A percentile compares a stretch with the other conserved stretches of the same genome.
phyloP scores from a whole-genome alignment of 1,284 basidiomycete genomes.

The Chalciporus sp. region DNA sequence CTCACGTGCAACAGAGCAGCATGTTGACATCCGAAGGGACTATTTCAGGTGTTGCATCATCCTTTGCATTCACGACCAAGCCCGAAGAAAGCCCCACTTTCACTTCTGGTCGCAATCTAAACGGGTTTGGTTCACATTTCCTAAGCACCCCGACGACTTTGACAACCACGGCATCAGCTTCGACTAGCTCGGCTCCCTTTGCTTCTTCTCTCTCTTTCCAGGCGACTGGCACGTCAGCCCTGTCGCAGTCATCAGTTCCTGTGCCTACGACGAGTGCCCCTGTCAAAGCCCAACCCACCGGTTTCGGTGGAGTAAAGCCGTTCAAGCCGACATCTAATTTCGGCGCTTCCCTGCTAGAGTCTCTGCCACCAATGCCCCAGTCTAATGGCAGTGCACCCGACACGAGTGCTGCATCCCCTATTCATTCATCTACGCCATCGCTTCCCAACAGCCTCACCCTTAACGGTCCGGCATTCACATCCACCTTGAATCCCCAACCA shows the following conservation, averaged over 20 bases:
- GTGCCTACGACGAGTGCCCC: slow-evolving; percentile 26
- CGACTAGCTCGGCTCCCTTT: slow-evolving; percentile 53
- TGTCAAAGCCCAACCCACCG: slow-evolving; percentile 78
- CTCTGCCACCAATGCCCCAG: slow-evolving; percentile 72
- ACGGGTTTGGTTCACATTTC: slow-evolving; percentile 16
- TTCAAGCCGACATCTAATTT: slow-evolving; percentile 94
- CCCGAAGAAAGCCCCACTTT: slow-evolving; percentile 27
- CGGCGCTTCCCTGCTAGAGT: slow-evolving; percentile 79
- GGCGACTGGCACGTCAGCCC: slow-evolving; percentile 47
- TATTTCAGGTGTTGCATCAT: slow-evolving; percentile 71
- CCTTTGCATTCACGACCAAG: slow-evolving; percentile 54
- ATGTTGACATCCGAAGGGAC: slow-evolving; percentile 39
- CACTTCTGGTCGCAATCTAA: slow-evolving; percentile 6
- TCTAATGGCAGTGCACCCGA: slow-evolving; percentile 55
- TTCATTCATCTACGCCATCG: slow-evolving; percentile 19
- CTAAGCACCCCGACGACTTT: slow-evolving; percentile 41
- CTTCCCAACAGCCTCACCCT: slow-evolving; percentile 15
- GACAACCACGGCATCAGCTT: slow-evolving; percentile 41
- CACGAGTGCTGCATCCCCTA: slow-evolving; percentile 24
- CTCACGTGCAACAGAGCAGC: slow-evolving; percentile 1
- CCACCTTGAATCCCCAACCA: slow-evolving; percentile 27
- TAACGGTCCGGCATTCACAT: slow-evolving; percentile 14
- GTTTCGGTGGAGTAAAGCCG: slow-evolving; percentile 80
- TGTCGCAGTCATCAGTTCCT: slow-evolving; percentile 36
- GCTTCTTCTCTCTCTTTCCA: slow-evolving; percentile 45